phyloP scores from a whole-genome alignment of 2,329 filamentous ascomycete species.

The Diaporthe batatas region DNA sequence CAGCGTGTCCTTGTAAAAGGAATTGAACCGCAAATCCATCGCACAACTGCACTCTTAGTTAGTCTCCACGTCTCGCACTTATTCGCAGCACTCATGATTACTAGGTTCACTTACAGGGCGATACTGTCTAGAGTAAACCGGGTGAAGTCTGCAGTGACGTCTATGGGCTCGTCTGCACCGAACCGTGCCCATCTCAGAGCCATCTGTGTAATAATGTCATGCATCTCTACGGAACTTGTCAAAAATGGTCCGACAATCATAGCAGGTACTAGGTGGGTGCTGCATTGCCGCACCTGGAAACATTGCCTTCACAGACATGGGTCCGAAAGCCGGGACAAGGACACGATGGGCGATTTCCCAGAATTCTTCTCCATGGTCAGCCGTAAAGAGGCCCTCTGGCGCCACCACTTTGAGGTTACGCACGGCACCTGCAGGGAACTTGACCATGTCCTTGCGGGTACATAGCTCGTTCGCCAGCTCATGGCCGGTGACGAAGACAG shows the following conservation, averaged over 20 bases:
- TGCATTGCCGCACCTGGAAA: neutral
- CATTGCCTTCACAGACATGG: slow-evolving; percentile 24
- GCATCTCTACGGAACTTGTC: slow-evolving; percentile 33
- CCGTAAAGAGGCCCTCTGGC: slow-evolving; percentile 31
- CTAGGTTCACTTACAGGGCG: slow-evolving; percentile 23
- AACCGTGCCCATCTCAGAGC: slow-evolving; percentile 38
- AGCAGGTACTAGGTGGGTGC: no score
- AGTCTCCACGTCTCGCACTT: no score
- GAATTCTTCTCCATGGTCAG: slow-evolving; percentile 12
- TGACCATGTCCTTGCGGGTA: slow-evolving; percentile 24
- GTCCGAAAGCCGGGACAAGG: slow-evolving; percentile 21
- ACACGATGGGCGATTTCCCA: slow-evolving; percentile 24
- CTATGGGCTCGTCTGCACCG: neutral
- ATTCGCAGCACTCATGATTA: no score
- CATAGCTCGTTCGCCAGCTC: slow-evolving; percentile 27
- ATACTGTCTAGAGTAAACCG: slow-evolving; percentile 43
- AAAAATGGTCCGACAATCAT: no score
- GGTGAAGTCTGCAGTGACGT: neutral
- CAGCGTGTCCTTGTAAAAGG: slow-evolving; percentile 40
- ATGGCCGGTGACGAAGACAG: slow-evolving; percentile 22
- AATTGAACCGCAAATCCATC: slow-evolving; percentile 44
- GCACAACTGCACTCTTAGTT: slow-evolving; percentile 32
- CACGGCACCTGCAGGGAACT: slow-evolving; percentile 26
- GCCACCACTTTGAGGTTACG: slow-evolving; percentile 9
- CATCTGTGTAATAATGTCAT: slow-evolving; percentile 42